phyloP scores from a whole-genome alignment of 1,284 basidiomycete genomes.

The Trichosporon ovoides region DNA sequence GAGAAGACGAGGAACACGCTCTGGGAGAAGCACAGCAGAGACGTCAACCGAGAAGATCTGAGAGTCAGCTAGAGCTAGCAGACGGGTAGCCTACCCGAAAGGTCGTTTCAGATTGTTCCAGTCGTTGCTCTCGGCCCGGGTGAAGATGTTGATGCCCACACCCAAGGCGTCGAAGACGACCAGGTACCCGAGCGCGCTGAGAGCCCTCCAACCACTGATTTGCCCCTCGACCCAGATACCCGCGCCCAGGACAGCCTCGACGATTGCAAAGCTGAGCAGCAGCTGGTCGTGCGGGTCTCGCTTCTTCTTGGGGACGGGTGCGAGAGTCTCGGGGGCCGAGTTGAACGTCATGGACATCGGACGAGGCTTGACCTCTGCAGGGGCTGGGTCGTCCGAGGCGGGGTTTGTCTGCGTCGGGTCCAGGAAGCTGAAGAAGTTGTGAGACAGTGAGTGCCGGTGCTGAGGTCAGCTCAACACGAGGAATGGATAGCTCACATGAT shows the following conservation, averaged over 20 bases:
- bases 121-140: constrained; percentile 39
- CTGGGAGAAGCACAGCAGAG: constrained; percentile 78
- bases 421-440: constrained; percentile 86
- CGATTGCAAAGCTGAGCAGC: constrained; percentile 46
- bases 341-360: constrained; percentile 23
- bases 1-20: constrained; percentile 84
- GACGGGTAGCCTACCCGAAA: constrained; percentile 61
- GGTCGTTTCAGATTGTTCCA: constrained; percentile 51
- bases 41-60: constrained; percentile 68
- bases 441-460: constrained; percentile 88
- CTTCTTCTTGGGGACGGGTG: constrained; percentile 32
- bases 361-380: constrained; percentile 16
- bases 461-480: constrained; percentile 15
- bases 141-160: constrained; percentile 58
- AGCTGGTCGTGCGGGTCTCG: constrained; percentile 45
- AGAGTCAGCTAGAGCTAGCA: constrained; percentile 11
- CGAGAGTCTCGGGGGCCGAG: constrained; percentile 24
- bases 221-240: constrained; percentile 86
- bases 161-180: constrained; percentile 91
- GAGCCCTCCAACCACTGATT: constrained; percentile 74
- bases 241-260: constrained; percentile 54
- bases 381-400: neutral
- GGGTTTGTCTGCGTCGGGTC: constrained; percentile 55
- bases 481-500: constrained; percentile 55
- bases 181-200: constrained; percentile 90